A percentile compares a stretch with the other conserved stretches of the same genome.
Conservation (phyloP, 2,329 filamentous ascomycete species). For the Aspergillus sergii region DNA sequence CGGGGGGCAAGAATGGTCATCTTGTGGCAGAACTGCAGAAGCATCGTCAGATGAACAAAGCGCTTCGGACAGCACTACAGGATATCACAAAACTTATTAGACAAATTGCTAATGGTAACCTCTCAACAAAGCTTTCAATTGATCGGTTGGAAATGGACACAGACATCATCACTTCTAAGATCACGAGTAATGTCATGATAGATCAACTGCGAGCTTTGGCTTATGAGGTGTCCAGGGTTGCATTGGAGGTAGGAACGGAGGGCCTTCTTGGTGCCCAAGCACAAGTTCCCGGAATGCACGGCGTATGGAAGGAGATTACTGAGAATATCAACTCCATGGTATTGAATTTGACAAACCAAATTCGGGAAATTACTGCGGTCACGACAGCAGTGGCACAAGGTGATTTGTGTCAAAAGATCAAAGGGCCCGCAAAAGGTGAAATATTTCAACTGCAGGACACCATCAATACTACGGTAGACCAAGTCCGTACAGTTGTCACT, state of each 20-base stretch:
- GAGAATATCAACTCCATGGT: conserved; percentile 71
- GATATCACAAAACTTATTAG: no score
- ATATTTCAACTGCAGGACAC: conserved; percentile 93
- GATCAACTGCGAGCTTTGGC: conserved; percentile 65
- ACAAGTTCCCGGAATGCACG: conserved; percentile 65
- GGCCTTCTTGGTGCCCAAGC: conserved; percentile 65
- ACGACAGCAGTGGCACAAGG: conserved; percentile 94
- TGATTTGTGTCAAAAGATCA: conserved; percentile 93
- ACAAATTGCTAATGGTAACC: no score
- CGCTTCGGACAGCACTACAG: no score
- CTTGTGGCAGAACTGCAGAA: no score
- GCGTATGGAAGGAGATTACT: conserved; percentile 68
- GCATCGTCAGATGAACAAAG: no score
- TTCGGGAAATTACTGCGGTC: conserved; percentile 89
- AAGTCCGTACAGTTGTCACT: conserved; percentile 92
- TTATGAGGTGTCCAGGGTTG: conserved; percentile 67
- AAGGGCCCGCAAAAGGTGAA: conserved; percentile 92
- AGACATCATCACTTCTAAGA: conserved; percentile 63
- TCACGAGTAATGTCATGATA: conserved; percentile 76
- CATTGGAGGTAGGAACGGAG: conserved; percentile 65
- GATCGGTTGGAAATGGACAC: no score
- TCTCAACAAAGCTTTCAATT: no score
- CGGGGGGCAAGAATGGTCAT: no score
- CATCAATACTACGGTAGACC: conserved; percentile 98
- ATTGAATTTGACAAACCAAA: conserved; percentile 65